Percentiles rank a stretch among this genome's conserved stretches.
Evolutionary conservation across 108 stramenopile species (phyloP).

Genomic region (Nitzschia sp.): DNA sequence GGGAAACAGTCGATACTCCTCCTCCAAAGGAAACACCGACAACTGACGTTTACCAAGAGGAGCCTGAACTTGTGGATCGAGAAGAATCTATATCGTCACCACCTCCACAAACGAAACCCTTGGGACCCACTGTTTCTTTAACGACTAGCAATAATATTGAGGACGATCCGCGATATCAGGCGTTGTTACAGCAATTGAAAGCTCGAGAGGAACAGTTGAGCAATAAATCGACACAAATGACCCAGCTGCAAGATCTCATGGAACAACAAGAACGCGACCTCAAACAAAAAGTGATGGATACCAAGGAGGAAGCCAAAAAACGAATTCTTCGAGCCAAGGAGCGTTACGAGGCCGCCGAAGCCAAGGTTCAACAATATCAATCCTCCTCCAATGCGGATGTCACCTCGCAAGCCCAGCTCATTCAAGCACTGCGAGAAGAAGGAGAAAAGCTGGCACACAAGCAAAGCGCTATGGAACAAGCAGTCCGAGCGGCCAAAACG

Average conservation of each 20-base stretch:
- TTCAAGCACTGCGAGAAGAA: constrained; percentile 65
- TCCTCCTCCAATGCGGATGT: constrained; percentile 9
- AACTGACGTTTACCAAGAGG: background rate
- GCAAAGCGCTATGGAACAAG: constrained; percentile 77
- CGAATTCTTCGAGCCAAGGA: constrained; percentile 68
- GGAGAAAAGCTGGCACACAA: constrained; percentile 73
- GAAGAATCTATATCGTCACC: background rate
- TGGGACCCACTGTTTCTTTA: background rate
- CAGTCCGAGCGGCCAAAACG: constrained; percentile 62
- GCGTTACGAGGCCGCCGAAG: constrained; percentile 70
- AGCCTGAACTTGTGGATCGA: background rate
- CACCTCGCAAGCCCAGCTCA: constrained; percentile 56
- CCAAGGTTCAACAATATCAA: constrained; percentile 14
- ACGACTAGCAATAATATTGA: constrained; percentile 14
- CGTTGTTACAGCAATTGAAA: constrained; percentile 20
- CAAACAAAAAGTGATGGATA: constrained; percentile 47
- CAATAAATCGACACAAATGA: constrained; percentile 66
- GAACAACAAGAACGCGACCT: constrained; percentile 61
- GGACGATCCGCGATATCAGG: constrained; percentile 29
- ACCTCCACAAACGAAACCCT: background rate
- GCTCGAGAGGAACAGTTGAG: constrained; percentile 69
- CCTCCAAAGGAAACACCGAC: background rate
- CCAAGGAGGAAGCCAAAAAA: constrained; percentile 83
- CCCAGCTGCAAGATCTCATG: constrained; percentile 44
- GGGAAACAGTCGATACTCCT: background rate